phyloP scores from a whole-genome alignment of 495 filamentous ascomycete genomes.

The Hypoxylon rickii region DNA sequence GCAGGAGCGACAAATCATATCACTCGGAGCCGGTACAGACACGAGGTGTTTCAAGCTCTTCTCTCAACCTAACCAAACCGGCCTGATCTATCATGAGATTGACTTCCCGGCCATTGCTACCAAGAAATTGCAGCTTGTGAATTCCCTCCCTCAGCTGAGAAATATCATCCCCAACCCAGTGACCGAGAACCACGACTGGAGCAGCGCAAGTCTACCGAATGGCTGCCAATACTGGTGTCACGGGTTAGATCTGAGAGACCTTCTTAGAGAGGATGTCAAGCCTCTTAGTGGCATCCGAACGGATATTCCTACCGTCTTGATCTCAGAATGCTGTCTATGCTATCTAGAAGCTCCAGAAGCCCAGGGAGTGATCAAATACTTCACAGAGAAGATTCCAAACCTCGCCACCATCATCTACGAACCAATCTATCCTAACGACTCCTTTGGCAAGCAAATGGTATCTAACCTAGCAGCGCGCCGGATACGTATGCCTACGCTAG shows the following conservation, averaged over 20 bases:
- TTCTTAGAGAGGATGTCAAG: constrained; percentile 44
- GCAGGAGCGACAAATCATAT: constrained; percentile 79
- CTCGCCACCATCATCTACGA: constrained; percentile 83
- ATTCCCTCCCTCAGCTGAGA: constrained; percentile 35
- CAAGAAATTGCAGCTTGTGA: constrained; percentile 57
- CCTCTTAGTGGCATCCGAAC: constrained; percentile 41
- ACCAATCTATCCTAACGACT: constrained; percentile 77
- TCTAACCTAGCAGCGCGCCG: constrained; percentile 84
- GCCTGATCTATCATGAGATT: constrained; percentile 85
- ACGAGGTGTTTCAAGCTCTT: constrained; percentile 80
- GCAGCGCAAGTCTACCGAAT: constrained; percentile 32
- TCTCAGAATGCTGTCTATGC: constrained; percentile 93
- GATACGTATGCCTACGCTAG: constrained; percentile 82
- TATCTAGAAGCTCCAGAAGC: constrained; percentile 74
- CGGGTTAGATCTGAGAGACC: constrained; percentile 75
- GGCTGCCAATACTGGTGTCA: constrained; percentile 69
- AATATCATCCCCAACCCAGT: constrained; percentile 35
- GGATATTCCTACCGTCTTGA: constrained; percentile 73
- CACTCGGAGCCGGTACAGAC: constrained; percentile 91
- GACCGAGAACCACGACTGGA: constrained; percentile 31
- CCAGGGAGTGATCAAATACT: constrained; percentile 66
- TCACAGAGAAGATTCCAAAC: constrained; percentile 59
- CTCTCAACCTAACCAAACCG: constrained; percentile 31
- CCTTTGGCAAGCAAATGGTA: constrained; percentile 90
- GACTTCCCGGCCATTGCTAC: constrained; percentile 80